Evolutionary conservation across 495 filamentous ascomycete genomes (phyloP), one percentile per base, ranked within the genome.

Genomic region (Hypoxylon rickii): DNA sequence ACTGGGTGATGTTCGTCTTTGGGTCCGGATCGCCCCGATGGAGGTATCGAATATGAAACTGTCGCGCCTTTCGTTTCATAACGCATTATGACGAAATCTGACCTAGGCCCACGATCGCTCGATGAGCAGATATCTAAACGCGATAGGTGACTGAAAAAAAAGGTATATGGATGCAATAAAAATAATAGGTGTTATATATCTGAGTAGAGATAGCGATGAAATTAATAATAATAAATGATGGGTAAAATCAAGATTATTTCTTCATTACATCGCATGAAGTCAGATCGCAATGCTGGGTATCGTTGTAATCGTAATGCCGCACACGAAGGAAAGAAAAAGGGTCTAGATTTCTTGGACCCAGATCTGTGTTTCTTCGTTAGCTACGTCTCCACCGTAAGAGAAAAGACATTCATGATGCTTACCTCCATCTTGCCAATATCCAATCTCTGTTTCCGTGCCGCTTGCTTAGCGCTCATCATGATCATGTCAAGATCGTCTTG

Each of bases 381-480:
- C 52, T 12, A 43, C 44, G 15, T 24, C 16, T 8, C 12, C 36
- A 10, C 11, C 18, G 45, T 16, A 31, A 16, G 16, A 12, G 15
- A 24, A 24, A 22, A n/a, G 15, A 22, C 20, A 3, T 39, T 34
- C 12, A 20, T n/a, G 20, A 39, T 37, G 76, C 89, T 78, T 70
- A 97, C 91, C 84, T 97, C 94, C 81, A 97, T 85, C 83, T 96
- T 97, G 22, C 91, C 92, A 77, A 92, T 88, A 54, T 96, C 92
- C 37, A 78, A 74, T 49, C 85, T 81, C 63, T 93, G 89, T 68
- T 83, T 84, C 74, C 78, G 79, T 21, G 90, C 95, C 50, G 74
- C 73, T 49, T 82, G 80, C 68, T 83, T 87, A 22, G 86, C 85
- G 3, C 73, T 76, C 65, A 74, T 76, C 47, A 97, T 79, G 33